Evolutionary conservation across 371 early-diverging fungal genomes (phyloP).

Genomic region (Mortierella sp.): DNA sequence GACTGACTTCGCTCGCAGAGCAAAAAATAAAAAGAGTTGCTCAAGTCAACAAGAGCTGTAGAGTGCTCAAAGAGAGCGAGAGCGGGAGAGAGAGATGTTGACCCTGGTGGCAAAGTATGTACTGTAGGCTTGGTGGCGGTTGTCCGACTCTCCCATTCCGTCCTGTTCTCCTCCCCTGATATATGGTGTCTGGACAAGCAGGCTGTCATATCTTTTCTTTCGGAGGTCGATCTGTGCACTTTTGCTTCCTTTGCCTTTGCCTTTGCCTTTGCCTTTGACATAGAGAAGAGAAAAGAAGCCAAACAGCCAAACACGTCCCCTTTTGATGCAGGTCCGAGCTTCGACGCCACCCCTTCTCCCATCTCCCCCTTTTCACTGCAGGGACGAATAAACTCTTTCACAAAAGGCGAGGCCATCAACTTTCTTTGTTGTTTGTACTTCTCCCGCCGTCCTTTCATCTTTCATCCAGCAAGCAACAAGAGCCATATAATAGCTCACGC

Average conservation of each 20-base stretch:
- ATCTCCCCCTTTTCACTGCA: neutral
- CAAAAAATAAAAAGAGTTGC: neutral
- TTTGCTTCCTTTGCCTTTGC: neutral
- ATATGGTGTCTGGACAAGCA: neutral
- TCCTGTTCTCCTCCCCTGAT: too few relatives aligned
- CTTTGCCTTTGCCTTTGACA: too few relatives aligned
- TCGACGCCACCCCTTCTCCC: neutral
- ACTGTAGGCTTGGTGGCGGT: neutral
- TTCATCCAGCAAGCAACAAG: too few relatives aligned
- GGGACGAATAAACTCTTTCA: neutral
- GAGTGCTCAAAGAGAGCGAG: neutral
- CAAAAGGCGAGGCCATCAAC: neutral
- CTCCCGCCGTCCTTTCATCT: neutral
- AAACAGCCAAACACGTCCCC: neutral
- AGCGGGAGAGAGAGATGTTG: neutral
- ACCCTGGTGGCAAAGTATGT: neutral
- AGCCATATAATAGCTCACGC: too few relatives aligned
- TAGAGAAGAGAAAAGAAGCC: too few relatives aligned
- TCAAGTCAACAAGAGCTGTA: too few relatives aligned
- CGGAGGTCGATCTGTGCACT: slow-evolving; percentile 7
- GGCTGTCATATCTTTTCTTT: neutral
- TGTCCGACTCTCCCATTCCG: neutral
- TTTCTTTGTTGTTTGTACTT: neutral
- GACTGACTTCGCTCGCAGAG: neutral
- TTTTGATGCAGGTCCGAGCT: slow-evolving; percentile 10